Percentiles rank a stretch among this genome's conserved stretches.
These are phyloP conservation scores for Meredithiella fracta DNA, from an alignment of 2,329 filamentous ascomycete genomes.

Conservation along the genomic window DNA sequence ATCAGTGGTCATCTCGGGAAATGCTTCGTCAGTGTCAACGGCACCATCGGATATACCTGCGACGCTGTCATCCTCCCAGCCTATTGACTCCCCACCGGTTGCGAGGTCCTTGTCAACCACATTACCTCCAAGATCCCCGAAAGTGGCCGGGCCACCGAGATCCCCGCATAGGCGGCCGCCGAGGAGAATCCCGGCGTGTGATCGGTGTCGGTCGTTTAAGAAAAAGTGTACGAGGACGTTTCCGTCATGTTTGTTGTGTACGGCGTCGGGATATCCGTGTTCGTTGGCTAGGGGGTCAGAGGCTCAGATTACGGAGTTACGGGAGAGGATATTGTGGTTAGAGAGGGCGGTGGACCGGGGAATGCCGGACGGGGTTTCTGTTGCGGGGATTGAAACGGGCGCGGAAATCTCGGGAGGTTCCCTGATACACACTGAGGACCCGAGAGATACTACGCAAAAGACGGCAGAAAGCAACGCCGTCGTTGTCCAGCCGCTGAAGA, in stretches of 20 bases:
- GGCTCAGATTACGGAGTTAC: slow-evolving; percentile 24
- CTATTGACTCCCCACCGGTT: neutral
- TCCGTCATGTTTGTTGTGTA: slow-evolving; percentile 26
- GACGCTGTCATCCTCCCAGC: neutral
- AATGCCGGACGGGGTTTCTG: slow-evolving; percentile 17
- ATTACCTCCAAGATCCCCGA: neutral
- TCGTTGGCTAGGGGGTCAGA: slow-evolving; percentile 21
- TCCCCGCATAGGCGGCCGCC: neutral
- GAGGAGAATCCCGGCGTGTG: slow-evolving; percentile 22
- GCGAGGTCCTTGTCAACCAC: neutral
- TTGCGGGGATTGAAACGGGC: slow-evolving; percentile 25
- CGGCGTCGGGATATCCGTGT: slow-evolving; percentile 25
- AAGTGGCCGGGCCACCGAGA: neutral
- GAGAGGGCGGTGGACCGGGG: slow-evolving; percentile 22
- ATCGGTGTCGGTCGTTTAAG: slow-evolving; percentile 29
- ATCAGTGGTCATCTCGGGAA: neutral
- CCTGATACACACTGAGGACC: too few species aligned
- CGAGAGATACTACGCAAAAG: neutral
- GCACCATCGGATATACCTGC: neutral
- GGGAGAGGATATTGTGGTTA: slow-evolving; percentile 27
- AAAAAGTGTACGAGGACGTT: slow-evolving; percentile 29
- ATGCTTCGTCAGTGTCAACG: neutral
- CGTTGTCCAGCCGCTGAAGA: neutral
- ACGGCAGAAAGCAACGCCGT: neutral
- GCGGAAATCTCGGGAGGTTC: slow-evolving; percentile 18